A percentile compares a stretch with the other conserved stretches of the same genome.
These are phyloP conservation scores for Boehmeria nivea DNA, from an alignment of 306 rosid genomes.

Conservation along the genomic window DNA sequence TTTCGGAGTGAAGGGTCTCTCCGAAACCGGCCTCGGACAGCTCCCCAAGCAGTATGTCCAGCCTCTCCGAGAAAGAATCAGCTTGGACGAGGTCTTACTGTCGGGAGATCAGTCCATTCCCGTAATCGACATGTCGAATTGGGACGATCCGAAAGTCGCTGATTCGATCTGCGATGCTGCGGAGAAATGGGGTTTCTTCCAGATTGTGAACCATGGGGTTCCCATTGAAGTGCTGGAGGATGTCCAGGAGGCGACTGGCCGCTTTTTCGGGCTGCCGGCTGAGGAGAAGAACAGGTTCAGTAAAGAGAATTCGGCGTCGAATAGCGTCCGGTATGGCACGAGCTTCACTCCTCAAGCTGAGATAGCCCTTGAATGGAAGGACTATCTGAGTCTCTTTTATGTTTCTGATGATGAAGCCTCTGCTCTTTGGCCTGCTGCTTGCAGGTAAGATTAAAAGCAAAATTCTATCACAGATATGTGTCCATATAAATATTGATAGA, in stretches of 20 bases:
- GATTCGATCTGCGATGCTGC: slow-evolving; percentile 52
- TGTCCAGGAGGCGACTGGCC: slow-evolving; percentile 43
- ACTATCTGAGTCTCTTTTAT: slow-evolving; percentile 49
- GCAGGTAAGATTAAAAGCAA: slow-evolving; percentile 28
- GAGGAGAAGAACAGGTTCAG: slow-evolving; percentile 41
- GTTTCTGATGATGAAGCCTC: slow-evolving; percentile 52
- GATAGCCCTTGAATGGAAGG: slow-evolving; percentile 64
- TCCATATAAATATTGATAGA: too few species aligned
- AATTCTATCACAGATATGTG: background rate
- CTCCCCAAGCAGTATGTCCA: slow-evolving; percentile 51
- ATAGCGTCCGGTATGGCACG: slow-evolving; percentile 37
- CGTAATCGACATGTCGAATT: slow-evolving; percentile 43
- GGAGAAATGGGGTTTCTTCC: slow-evolving; percentile 62
- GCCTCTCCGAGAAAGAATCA: slow-evolving; percentile 40
- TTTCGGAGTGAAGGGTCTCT: slow-evolving; percentile 54
- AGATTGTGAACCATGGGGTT: slow-evolving; percentile 51
- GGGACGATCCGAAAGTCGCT: slow-evolving; percentile 27
- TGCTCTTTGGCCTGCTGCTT: slow-evolving; percentile 43
- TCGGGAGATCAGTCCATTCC: slow-evolving; percentile 33
- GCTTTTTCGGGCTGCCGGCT: slow-evolving; percentile 37
- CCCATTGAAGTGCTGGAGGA: slow-evolving; percentile 34
- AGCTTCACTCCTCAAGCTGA: slow-evolving; percentile 50
- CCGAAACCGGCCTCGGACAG: slow-evolving; percentile 38
- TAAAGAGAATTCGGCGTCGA: slow-evolving; percentile 32
- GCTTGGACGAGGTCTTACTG: background rate